Percentiles rank a stretch among this genome's conserved stretches.
Conservation (phyloP, 805 yeast species). For the Suhomyces prunicola region DNA sequence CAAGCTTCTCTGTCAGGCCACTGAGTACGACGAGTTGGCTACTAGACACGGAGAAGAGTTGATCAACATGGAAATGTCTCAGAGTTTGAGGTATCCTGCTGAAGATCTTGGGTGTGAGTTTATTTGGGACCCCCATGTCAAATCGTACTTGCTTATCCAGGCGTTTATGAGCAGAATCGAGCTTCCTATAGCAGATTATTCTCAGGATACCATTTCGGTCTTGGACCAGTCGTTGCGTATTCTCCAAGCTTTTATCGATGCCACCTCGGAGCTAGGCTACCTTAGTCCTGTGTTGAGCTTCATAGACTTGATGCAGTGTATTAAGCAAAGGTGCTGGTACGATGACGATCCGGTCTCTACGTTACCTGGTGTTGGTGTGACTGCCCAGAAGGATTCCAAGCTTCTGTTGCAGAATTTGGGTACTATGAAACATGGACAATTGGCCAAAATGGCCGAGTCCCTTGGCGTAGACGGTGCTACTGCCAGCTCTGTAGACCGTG, state of each 20-base stretch:
- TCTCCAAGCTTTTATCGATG: constrained; percentile 88
- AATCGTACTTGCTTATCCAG: constrained; percentile 67
- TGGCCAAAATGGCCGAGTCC: constrained; percentile 32
- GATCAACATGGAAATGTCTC: constrained; percentile 79
- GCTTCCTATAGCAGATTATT: constrained; percentile 90
- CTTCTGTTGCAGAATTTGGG: constrained; percentile 44
- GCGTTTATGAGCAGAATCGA: constrained; percentile 70
- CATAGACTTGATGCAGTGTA: constrained; percentile 72
- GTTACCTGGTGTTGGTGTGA: constrained; percentile 45
- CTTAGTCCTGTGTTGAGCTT: constrained; percentile 58
- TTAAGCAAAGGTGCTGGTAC: constrained; percentile 86
- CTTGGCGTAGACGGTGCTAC: constrained; percentile 34
- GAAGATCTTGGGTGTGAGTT: constrained; percentile 55
- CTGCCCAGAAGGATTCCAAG: not conserved
- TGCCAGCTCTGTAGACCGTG: constrained; percentile 20
- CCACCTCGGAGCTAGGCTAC: constrained; percentile 80
- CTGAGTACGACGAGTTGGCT: constrained; percentile 84
- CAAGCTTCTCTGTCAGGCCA: constrained; percentile 55
- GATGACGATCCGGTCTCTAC: constrained; percentile 67
- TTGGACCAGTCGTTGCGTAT: constrained; percentile 93
- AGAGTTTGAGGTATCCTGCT: constrained; percentile 59
- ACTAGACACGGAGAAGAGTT: constrained; percentile 91
- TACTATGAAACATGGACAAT: constrained; percentile 30
- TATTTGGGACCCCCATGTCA: constrained; percentile 87
- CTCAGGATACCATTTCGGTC: constrained; percentile 90